Evolutionary conservation across 2,329 filamentous ascomycete species (phyloP).

Genomic region (Trichoderma hamatum): DNA sequence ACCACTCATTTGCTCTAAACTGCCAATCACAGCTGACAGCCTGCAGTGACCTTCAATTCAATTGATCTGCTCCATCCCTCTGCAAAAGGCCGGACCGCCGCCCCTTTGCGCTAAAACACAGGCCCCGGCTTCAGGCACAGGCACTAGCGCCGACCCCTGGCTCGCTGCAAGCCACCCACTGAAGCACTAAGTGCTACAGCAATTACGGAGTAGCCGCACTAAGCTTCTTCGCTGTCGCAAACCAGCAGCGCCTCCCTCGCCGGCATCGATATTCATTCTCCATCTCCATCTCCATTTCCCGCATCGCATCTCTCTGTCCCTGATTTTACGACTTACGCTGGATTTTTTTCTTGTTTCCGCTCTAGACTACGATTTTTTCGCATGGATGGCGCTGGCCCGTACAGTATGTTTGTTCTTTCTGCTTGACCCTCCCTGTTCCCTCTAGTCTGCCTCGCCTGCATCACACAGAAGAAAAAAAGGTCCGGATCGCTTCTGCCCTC

Average conservation of each 20-base stretch:
- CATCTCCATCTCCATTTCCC: not conserved
- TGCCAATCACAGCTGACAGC: not conserved
- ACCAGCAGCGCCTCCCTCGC: not conserved
- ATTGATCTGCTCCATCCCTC: not conserved
- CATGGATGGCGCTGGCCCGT: not conserved
- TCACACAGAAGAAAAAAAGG: not conserved
- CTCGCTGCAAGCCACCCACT: slow-evolving; percentile 9
- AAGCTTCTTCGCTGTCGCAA: slow-evolving; percentile 2
- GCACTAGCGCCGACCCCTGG: slow-evolving; percentile 11
- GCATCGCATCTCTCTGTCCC: slow-evolving; percentile 9
- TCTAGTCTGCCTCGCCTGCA: not conserved
- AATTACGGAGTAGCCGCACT: slow-evolving; percentile 18
- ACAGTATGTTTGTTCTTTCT: not conserved
- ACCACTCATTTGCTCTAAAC: not conserved
- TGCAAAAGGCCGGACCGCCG: not conserved
- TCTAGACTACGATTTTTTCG: not conserved
- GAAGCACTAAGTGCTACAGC: not conserved
- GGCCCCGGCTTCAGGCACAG: slow-evolving; percentile 6
- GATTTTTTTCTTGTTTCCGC: not conserved
- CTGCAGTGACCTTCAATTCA: not conserved
- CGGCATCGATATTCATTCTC: not conserved
- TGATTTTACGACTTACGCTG: not conserved
- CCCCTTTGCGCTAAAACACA: not conserved
- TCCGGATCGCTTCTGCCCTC: not conserved
- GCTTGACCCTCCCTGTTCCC: not conserved